These are phyloP conservation scores for Populus ilicifolia DNA, from an alignment of 345 rosid species.

Conservation along the genomic window DNA sequence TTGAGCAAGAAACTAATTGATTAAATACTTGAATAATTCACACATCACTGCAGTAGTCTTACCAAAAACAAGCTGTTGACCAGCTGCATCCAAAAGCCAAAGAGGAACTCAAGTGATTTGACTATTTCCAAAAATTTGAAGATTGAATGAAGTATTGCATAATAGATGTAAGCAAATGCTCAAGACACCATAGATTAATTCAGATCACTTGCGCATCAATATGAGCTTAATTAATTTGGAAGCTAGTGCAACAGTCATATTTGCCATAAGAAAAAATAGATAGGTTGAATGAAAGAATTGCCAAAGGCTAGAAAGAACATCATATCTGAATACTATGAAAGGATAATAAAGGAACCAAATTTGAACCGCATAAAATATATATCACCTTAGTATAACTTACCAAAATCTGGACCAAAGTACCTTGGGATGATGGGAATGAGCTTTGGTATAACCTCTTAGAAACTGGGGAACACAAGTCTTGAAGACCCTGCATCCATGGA, in stretches of 20 bases:
- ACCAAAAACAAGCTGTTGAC: slow-evolving; percentile 81
- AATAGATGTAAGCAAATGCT: not conserved
- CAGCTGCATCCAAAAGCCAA: slow-evolving; percentile 50
- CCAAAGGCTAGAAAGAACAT: not conserved
- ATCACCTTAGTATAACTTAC: slow-evolving; percentile 38
- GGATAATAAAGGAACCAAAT: not conserved
- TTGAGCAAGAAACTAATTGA: not conserved
- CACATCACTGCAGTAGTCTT: slow-evolving; percentile 6
- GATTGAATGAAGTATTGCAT: not conserved
- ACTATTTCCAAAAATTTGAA: slow-evolving; percentile 47
- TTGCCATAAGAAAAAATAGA: not conserved
- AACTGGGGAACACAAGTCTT: slow-evolving; percentile 58
- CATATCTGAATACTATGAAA: not conserved
- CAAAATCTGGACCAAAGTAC: slow-evolving; percentile 54
- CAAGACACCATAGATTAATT: not conserved
- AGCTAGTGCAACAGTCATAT: not conserved
- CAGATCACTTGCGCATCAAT: not conserved
- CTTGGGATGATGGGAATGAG: slow-evolving; percentile 45
- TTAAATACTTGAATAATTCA: slow-evolving; percentile 1
- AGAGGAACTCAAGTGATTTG: too few relatives aligned
- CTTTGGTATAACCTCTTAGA: slow-evolving; percentile 46
- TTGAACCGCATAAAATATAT: not conserved
- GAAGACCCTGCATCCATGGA: slow-evolving; percentile 60
- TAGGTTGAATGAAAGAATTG: not conserved
- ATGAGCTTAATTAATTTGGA: not conserved